Conservation (phyloP, 1,284 basidiomycete genomes). For the Coniophora puteana region DNA sequence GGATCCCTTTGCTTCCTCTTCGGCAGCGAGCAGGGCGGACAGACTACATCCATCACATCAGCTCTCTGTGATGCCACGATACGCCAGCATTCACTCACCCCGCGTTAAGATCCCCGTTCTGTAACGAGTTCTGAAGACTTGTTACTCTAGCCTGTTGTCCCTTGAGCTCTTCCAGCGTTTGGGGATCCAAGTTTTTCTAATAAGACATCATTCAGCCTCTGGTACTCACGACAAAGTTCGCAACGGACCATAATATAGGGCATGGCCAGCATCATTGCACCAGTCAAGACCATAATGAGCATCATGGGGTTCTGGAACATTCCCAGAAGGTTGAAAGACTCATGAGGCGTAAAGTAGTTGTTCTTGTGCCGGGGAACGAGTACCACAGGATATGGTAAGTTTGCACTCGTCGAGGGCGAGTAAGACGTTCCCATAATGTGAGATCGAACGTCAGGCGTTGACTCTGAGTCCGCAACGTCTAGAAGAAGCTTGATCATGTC, state of each 20-base stretch:
- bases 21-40: constrained; percentile 32
- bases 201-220: no score
- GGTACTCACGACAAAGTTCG: not conserved
- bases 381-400: constrained; percentile 65
- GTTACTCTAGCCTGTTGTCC: constrained; percentile 62
- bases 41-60: constrained; percentile 29
- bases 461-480: constrained; percentile 48
- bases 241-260: constrained; percentile 74
- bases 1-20: constrained; percentile 27
- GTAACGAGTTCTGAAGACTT: constrained; percentile 54
- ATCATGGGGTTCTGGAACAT: constrained; percentile 90
- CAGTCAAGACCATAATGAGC: constrained; percentile 75
- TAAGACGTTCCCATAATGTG: constrained; percentile 69
- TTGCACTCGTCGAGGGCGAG: constrained; percentile 49
- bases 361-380: constrained; percentile 52
- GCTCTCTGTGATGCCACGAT: not conserved
- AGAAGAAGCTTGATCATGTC: constrained; percentile 48
- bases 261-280: constrained; percentile 69
- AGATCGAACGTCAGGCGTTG: constrained; percentile 53
- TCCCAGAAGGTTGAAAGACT: constrained; percentile 71
- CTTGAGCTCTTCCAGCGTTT: constrained; percentile 67
- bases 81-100: constrained; percentile 47
- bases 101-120: constrained; percentile 55
- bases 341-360: constrained; percentile 63
- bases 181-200: constrained; percentile 79